Evolutionary conservation across 2,329 filamentous ascomycete genomes (phyloP), one percentile per base, ranked within the genome.

Genomic region (Cladophialophora yegresii): DNA sequence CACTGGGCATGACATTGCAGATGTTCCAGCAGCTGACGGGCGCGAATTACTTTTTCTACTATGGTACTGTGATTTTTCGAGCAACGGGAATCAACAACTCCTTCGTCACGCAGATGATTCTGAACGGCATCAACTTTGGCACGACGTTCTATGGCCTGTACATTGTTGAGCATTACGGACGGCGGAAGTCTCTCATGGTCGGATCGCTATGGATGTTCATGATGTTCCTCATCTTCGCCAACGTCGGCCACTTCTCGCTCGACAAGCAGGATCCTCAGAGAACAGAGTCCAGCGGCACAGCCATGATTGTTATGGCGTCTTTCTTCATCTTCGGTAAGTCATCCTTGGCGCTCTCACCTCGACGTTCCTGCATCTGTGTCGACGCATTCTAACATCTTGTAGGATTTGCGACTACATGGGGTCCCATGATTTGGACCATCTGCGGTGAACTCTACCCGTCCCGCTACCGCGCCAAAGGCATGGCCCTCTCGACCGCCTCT

Each of bases 101-200:
- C 49, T 96, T 96, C 84, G 77, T 95, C 71, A 92, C 93, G 74
- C 89, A 87, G 65, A 84, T 96, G 75, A 85, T 96, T 80, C 93
- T 91, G 77, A 95, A 90, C 68, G 85, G 95, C 57, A 90, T 96
- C 81, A 96, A 96, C 80, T 90, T 95, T 67, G 83, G 79, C 78
- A 93, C 90, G 45, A 96, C 92, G 0, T 92, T 92, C 1, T 77
- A 96, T 72, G 95, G 92, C 43, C 96, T 96, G 85, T 96, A 84
- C 80, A 88, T 89, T 22, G 87, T 96, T 68, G 92, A 96, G 82
- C 85, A 82, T 72, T 85, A 92, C 70, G 92, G 92, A 70, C 91
- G 92, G 76, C 90, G 92, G 69, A 83, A 84, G 56, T 86, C 96
- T 62, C 87, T 96, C 70, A 85, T 96, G 75, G 84, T 83, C 74